These are phyloP conservation scores for Penicillium aurantiogriseum DNA, from an alignment of 2,329 filamentous ascomycete genomes.

Conservation along the genomic window DNA sequence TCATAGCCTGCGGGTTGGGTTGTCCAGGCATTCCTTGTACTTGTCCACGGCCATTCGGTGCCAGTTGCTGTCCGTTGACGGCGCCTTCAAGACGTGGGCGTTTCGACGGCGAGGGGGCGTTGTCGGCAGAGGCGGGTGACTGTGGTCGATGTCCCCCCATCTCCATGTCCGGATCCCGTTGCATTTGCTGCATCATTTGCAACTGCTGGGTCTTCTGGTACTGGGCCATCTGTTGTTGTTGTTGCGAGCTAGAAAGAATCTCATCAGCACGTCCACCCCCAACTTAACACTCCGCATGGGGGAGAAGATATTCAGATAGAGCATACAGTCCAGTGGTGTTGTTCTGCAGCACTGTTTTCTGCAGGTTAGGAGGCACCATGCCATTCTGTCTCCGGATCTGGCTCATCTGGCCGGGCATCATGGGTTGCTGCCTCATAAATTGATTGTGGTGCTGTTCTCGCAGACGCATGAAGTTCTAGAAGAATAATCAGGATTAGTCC, in stretches of 20 bases:
- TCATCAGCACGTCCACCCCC: conserved; percentile 23
- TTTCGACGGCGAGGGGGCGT: conserved; percentile 90
- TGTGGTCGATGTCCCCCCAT: conserved; percentile 76
- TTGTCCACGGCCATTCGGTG: conserved; percentile 69
- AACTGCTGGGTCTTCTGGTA: conserved; percentile 58
- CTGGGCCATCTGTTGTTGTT: conserved; percentile 63
- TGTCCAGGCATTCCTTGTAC: conserved; percentile 69
- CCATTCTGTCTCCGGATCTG: conserved; percentile 50
- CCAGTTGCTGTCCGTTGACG: conserved; percentile 75
- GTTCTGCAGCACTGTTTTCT: conserved; percentile 75
- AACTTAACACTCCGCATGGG: conserved; percentile 1
- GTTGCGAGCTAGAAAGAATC: conserved; percentile 51
- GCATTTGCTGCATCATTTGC: conserved; percentile 75
- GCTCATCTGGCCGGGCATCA: conserved; percentile 55
- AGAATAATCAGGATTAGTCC: conserved; percentile 14
- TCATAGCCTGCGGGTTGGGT: conserved; percentile 54
- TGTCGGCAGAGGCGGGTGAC: conserved; percentile 79
- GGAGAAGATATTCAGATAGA: conserved; percentile 6
- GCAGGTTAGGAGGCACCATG: conserved; percentile 51
- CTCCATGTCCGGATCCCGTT: conserved; percentile 82
- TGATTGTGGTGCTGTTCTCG: conserved; percentile 76
- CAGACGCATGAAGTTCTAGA: conserved; percentile 63
- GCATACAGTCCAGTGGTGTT: conserved; percentile 51
- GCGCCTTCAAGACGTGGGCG: conserved; percentile 74
- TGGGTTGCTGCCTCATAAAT: conserved; percentile 70